Evolutionary conservation across 768 basidiomycete species (phyloP).

Genomic region (Boletus reticuloceps): DNA sequence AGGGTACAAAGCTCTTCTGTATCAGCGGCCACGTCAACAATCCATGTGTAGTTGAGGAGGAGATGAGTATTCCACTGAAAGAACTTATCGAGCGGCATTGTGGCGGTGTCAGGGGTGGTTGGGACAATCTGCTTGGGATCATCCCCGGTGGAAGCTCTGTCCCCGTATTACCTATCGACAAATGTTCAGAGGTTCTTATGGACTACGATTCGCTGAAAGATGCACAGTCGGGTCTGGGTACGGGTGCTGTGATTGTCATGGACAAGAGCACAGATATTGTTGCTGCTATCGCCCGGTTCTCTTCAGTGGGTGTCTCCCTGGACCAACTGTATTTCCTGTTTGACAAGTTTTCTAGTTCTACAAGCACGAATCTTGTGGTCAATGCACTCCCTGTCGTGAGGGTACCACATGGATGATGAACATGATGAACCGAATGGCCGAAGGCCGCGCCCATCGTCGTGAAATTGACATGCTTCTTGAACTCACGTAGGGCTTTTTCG

Average conservation of each 20-base stretch:
- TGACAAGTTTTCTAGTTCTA: conserved; percentile 66
- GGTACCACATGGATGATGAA: conserved; percentile 99
- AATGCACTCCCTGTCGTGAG: conserved; percentile 92
- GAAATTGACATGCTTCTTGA: conserved; percentile 99
- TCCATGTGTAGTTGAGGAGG: conserved; percentile 96
- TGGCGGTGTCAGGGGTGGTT: conserved; percentile 91
- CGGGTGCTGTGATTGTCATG: conserved; percentile 99
- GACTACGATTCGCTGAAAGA: conserved; percentile 98
- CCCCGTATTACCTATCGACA: conserved; percentile 81
- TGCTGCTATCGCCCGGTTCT: conserved; percentile 90
- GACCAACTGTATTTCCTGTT: not conserved
- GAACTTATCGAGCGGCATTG: conserved; percentile 97
- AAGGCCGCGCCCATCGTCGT: conserved; percentile 84
- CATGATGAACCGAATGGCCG: conserved; percentile 98
- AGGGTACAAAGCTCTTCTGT: conserved; percentile 96
- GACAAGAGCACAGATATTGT: conserved; percentile 96
- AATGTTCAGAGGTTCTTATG: conserved; percentile 91
- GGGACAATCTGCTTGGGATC: conserved; percentile 97
- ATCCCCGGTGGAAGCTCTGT: conserved; percentile 95
- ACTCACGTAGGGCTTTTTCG: conserved; percentile 63
- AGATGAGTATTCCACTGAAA: conserved; percentile 96
- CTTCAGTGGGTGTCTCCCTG: conserved; percentile 47
- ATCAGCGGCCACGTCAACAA: conserved; percentile 98
- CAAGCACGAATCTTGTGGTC: conserved; percentile 98
- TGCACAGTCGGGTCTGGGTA: conserved; percentile 93